Percentiles rank a stretch among this genome's conserved stretches.
Evolutionary conservation across 2,329 filamentous ascomycete genomes (phyloP).

Genomic region (Tolypocladium guangdongense): DNA sequence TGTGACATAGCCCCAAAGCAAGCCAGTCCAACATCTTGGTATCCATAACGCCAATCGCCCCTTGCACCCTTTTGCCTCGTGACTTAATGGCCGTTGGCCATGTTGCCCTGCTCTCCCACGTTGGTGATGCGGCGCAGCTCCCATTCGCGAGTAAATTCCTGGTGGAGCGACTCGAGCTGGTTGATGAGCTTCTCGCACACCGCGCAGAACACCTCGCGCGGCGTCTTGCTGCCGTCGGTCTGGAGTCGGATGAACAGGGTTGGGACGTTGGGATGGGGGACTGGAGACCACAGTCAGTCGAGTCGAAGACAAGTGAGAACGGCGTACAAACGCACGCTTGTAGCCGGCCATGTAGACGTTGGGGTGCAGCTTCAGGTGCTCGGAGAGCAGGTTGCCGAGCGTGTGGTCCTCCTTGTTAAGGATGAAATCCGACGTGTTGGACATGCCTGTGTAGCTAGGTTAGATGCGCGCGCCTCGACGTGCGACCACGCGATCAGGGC

Average conservation of each 20-base stretch:
- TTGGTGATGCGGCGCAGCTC: constrained; percentile 79
- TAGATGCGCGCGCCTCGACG: background rate
- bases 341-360: constrained; percentile 89
- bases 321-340: constrained; percentile 48
- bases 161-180: constrained; percentile 67
- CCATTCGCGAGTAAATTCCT: constrained; percentile 88
- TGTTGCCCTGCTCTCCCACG: constrained; percentile 45
- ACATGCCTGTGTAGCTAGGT: constrained; percentile 48
- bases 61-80: background rate
- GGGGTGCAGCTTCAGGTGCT: constrained; percentile 73
- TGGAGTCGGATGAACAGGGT: constrained; percentile 68
- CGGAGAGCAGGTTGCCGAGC: constrained; percentile 77
- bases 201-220: constrained; percentile 77
- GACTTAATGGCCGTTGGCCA: constrained; percentile 22
- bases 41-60: constrained; percentile 13
- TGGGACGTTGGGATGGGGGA: constrained; percentile 49
- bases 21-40: constrained; percentile 3
- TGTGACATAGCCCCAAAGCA: constrained; percentile 2
- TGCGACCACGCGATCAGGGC: background rate
- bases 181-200: constrained; percentile 75
- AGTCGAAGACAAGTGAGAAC: constrained; percentile 18
- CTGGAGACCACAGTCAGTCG: constrained; percentile 14
- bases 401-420: constrained; percentile 97
- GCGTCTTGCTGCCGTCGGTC: constrained; percentile 78
- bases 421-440: constrained; percentile 89